phyloP scores from a whole-genome alignment of 306 rosid genomes.

The Ceratonia siliqua region DNA sequence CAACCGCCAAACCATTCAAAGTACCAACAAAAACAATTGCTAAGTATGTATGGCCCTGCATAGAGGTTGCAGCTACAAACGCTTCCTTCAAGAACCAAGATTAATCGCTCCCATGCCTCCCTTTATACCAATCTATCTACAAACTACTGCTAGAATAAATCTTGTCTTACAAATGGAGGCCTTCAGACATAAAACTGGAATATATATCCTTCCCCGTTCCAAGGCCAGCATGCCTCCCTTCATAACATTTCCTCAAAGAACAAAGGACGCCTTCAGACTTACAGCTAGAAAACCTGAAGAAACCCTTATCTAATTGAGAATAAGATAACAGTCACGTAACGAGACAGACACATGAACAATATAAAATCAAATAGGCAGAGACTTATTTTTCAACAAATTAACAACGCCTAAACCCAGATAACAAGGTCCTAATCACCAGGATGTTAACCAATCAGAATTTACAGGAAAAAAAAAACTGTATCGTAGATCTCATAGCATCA shows the following conservation, averaged over 20 bases:
- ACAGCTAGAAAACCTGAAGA: not conserved
- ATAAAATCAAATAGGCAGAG: not conserved
- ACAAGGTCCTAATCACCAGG: not conserved
- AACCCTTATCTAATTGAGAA: not conserved
- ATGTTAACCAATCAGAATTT: not conserved
- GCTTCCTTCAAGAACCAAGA: not conserved
- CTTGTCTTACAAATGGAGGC: too few species aligned
- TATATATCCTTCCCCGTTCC: too few species aligned
- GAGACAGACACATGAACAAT: not conserved
- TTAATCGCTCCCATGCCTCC: not conserved
- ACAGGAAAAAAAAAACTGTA: not conserved
- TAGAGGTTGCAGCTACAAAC: not conserved
- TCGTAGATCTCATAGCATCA: not conserved
- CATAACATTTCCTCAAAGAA: too few species aligned
- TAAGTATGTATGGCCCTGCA: not conserved
- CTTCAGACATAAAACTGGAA: not conserved
- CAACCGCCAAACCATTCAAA: not conserved
- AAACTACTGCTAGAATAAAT: not conserved
- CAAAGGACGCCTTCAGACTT: not conserved
- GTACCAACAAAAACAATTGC: not conserved
- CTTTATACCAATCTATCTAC: not conserved
- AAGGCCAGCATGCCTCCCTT: too few species aligned
- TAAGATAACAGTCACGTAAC: not conserved
- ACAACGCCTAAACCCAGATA: not conserved
- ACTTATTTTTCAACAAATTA: not conserved